phyloP scores from a whole-genome alignment of 257 asterid species.

The Nemophila menziesii region DNA sequence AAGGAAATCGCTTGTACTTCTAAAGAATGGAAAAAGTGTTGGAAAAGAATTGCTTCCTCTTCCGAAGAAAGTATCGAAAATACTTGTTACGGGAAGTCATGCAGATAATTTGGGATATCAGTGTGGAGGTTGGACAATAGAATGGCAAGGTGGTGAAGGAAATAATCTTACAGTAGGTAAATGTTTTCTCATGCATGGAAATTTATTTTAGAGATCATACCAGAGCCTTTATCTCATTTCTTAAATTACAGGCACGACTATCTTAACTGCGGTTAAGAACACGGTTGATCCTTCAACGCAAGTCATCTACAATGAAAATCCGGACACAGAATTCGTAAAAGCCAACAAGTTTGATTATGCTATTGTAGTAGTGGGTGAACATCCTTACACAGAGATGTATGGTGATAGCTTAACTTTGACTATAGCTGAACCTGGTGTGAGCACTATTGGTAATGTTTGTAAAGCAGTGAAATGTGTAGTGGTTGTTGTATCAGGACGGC shows the following conservation, averaged over 20 bases:
- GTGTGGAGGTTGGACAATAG: slow-evolving; percentile 50
- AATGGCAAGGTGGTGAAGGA: slow-evolving; percentile 41
- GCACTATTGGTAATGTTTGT: slow-evolving; percentile 14
- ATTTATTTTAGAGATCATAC: background rate
- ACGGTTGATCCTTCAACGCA: slow-evolving; percentile 17
- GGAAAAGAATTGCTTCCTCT: slow-evolving; percentile 35
- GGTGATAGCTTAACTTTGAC: slow-evolving; percentile 15
- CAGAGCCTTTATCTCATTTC: background rate
- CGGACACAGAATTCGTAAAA: slow-evolving; percentile 8
- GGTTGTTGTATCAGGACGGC: slow-evolving; percentile 13
- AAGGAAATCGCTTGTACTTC: slow-evolving; percentile 39
- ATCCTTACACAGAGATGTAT: slow-evolving; percentile 13
- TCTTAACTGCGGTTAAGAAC: slow-evolving; percentile 9
- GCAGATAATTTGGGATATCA: slow-evolving; percentile 40
- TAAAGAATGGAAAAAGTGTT: slow-evolving; percentile 31
- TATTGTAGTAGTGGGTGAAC: slow-evolving; percentile 17
- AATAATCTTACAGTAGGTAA: slow-evolving; percentile 30
- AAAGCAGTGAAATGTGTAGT: slow-evolving; percentile 10
- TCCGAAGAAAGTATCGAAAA: slow-evolving; percentile 27
- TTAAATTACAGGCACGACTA: slow-evolving; percentile 12
- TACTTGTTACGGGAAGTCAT: slow-evolving; percentile 41
- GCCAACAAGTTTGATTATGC: slow-evolving; percentile 10
- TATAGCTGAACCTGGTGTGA: slow-evolving; percentile 13
- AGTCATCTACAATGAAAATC: slow-evolving; percentile 12
- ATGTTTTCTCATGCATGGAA: background rate